A percentile compares a stretch with the other conserved stretches of the same genome.
These are phyloP conservation scores for Panellus pusillus DNA, from an alignment of 768 basidiomycete genomes.

Conservation along the genomic window DNA sequence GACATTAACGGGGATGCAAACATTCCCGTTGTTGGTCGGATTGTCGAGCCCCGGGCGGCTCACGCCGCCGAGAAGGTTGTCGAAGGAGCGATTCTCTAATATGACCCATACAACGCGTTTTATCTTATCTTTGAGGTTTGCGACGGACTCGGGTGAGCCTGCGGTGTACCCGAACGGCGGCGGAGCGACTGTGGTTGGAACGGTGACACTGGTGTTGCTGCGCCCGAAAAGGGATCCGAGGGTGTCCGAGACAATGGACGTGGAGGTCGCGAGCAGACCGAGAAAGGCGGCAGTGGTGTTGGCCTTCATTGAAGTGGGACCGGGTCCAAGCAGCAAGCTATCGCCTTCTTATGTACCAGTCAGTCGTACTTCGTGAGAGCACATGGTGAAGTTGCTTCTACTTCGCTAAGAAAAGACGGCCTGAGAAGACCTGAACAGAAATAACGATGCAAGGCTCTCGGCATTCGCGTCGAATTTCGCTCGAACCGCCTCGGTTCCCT, in stretches of 20 bases:
- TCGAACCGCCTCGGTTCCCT: neutral
- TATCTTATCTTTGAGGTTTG: constrained; percentile 24
- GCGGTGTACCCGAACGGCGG: constrained; percentile 23
- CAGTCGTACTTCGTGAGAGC: constrained; percentile 4
- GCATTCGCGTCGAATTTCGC: too few species aligned
- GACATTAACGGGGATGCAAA: constrained; percentile 27
- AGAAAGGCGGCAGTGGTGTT: constrained; percentile 20
- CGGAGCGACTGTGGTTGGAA: neutral
- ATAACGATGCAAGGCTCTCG: constrained; percentile 4
- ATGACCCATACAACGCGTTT: constrained; percentile 28
- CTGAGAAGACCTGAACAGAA: constrained; percentile 5
- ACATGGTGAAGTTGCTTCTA: constrained; percentile 9
- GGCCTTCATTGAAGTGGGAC: constrained; percentile 3
- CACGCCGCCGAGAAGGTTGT: constrained; percentile 30
- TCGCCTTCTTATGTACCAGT: neutral
- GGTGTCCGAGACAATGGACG: constrained; percentile 12
- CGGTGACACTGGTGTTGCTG: neutral
- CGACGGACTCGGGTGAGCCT: constrained; percentile 16
- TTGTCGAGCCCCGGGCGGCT: constrained; percentile 23
- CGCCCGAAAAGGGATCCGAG: neutral
- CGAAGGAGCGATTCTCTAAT: constrained; percentile 32
- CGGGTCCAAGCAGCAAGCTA: neutral
- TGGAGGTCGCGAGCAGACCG: constrained; percentile 17
- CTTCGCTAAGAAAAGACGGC: constrained; percentile 9
- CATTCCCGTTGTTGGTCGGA: constrained; percentile 20